Evolutionary conservation across 306 rosid genomes (phyloP).

Genomic region (Corylus avellana): DNA sequence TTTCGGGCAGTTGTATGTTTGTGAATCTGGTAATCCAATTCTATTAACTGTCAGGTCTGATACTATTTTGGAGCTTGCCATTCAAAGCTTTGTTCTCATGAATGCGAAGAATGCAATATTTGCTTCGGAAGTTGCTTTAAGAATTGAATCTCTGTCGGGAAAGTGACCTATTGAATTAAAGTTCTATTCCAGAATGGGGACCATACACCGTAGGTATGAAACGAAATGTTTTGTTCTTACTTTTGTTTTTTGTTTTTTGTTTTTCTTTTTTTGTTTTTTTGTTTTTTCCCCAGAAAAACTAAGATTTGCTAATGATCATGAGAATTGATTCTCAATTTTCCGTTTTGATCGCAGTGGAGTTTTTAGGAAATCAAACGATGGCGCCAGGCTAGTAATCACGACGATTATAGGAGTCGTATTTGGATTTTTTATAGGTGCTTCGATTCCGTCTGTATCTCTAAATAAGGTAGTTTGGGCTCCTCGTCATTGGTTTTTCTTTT

Average conservation of each 20-base stretch:
- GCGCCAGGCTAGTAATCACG: conserved; percentile 55
- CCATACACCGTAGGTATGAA: conserved; percentile 50
- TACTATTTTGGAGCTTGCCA: conserved; percentile 2
- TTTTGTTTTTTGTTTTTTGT: neutral
- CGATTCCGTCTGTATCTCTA: conserved; percentile 61
- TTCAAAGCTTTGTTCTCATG: neutral
- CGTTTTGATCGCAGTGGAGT: conserved; percentile 42
- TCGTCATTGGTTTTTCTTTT: conserved; percentile 1
- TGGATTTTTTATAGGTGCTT: conserved; percentile 80
- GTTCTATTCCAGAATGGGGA: conserved; percentile 37
- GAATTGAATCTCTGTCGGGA: conserved; percentile 29
- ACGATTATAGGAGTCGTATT: conserved; percentile 66
- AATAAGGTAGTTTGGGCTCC: conserved; percentile 53
- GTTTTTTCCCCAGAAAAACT: neutral
- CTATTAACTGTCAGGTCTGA: neutral
- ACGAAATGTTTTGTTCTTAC: neutral
- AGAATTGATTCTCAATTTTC: conserved; percentile 23
- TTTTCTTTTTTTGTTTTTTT: neutral
- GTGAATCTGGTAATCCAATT: neutral
- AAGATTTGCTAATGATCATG: neutral
- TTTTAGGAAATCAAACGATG: conserved; percentile 60
- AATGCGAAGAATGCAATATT: conserved; percentile 37
- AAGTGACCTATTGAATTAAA: conserved; percentile 40
- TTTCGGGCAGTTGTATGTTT: neutral
- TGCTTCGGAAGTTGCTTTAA: conserved; percentile 33